phyloP scores from a whole-genome alignment of 805 yeast genomes.

The Yarrowia hollandica region DNA sequence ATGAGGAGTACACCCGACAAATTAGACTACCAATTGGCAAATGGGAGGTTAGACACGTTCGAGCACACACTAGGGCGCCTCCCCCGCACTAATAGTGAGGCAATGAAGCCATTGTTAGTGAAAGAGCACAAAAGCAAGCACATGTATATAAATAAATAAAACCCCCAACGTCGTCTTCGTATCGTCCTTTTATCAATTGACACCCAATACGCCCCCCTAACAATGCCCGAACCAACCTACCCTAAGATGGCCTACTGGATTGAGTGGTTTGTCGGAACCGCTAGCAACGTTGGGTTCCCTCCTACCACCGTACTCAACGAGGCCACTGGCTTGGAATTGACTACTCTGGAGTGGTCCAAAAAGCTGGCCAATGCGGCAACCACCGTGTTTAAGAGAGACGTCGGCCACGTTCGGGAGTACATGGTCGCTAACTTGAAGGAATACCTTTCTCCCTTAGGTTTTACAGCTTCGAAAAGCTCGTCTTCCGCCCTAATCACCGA shows the following conservation, averaged over 20 bases:
- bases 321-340: slow-evolving; percentile 8
- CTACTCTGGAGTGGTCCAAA: slow-evolving; percentile 14
- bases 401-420: neutral
- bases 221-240: slow-evolving; percentile 15
- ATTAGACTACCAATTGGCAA: neutral
- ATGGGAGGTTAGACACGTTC: neutral
- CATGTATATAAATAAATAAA: neutral
- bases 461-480: neutral
- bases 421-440: neutral
- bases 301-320: slow-evolving; percentile 23
- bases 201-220: too few species aligned
- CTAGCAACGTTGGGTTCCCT: neutral
- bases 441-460: neutral
- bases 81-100: slow-evolving; percentile 3
- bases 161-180: too few species aligned
- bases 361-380: neutral
- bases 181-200: too few species aligned
- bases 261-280: slow-evolving; percentile 20
- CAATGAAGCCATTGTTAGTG: neutral
- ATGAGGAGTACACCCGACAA: neutral
- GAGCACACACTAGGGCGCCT: neutral
- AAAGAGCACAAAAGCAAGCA: neutral
- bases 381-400: slow-evolving; percentile 6
- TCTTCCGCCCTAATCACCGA: slow-evolving; percentile 4
- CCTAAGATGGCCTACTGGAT: slow-evolving; percentile 23